Base-by-base conservation (phyloP, 805 yeast genomes). In the Sugiyamaella qingdaonensis region DNA sequence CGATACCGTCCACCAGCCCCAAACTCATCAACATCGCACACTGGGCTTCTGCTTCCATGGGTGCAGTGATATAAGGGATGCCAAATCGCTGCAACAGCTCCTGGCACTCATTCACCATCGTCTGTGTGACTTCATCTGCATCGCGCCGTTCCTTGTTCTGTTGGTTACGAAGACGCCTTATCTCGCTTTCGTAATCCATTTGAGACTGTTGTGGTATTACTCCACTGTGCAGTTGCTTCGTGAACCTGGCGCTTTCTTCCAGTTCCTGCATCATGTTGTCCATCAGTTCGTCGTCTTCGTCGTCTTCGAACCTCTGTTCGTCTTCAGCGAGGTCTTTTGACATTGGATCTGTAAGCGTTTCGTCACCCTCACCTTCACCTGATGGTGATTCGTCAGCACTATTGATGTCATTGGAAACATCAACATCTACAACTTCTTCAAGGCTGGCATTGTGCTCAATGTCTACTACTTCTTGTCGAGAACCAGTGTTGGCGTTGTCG, bases 21-120 rank as follows among this genome's bases (percentile, higher is more conserved):
- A 90, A 67, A n/a, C 68, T 64, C 37, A 81, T 68, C 5, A 94
- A 70, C 58, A 85, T 88, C 0, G 96, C 97, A 71, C 99, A 94
- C 64, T 94, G 99, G 0, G 99, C 98, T 71, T 94, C 99, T 1
- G 99, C 99, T 69, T 94, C 99, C 91, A 89, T 89, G 0, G 99
- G 99, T 0, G 99, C 97, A 0, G 96, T 88, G 9, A 94, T 78
- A 60, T 81, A 94, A 0, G 99, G 99, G 3, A 94, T 86, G 1
- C 99, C 99, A 74, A 94, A 94, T 51, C 92, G 70, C 29, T 86
- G 79, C 8, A 94, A 73, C 41, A 94, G 73, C 57, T 90, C 96
- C 69, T 94, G 97, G 16, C 95, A 94, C 64, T 94, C 98, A 36
- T 76, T 75, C 21, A 92, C 79, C 97, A 94, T 94, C 1, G 79